Base-by-base conservation (phyloP, 202 grass and related monocot species). In the Carex arenaria region DNA sequence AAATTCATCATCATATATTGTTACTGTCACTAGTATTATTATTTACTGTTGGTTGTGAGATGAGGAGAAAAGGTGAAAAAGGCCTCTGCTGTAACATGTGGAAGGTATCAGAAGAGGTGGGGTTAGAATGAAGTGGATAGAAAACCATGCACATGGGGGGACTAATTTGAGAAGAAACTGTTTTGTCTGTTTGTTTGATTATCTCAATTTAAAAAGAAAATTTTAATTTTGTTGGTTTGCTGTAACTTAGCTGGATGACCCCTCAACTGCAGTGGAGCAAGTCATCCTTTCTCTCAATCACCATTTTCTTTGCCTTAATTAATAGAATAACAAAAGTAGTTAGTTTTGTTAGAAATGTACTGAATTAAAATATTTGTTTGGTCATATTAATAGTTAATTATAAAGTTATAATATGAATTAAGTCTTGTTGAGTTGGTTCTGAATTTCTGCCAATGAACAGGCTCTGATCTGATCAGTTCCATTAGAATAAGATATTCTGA, bases 221-320 rank as follows among this genome's bases (percentile, higher is more conserved):
- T 8, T 52, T 15, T 26, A 51, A 18, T 14, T 22, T 5, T 72
- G n/a, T 13, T 72, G 7, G 4, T 28, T 15, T 11, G 43, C 43
- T 73, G 70, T 45, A 52, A 73, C 70, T 20, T 11, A 73, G 70
- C 70, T 73, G 43, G 70, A 49, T 73, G 70, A 45, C 42, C 43
- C 43, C 42, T 70, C 67, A 70, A 69, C 66, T 7, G 17, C 34
- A 36, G 31, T 8, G 65, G 32, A 15, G 10, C 31, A 40, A 0
- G n/a, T n/a, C 2, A 43, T 38, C n/a, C 67, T 70, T 70, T 34
- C 14, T 30, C 63, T 34, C 30, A 28, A 66, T 3, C 13, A 66
- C 28, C 13, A 66, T n/a, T 70, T 68, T 68, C 66, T 60, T 60
- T 19, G 7, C 56, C 7, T 42, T 7, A 12, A 26, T 10, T 2